Percentiles rank a stretch among this genome's conserved stretches.
phyloP scores from a whole-genome alignment of 768 basidiomycete species.

The Inosperma sp. region DNA sequence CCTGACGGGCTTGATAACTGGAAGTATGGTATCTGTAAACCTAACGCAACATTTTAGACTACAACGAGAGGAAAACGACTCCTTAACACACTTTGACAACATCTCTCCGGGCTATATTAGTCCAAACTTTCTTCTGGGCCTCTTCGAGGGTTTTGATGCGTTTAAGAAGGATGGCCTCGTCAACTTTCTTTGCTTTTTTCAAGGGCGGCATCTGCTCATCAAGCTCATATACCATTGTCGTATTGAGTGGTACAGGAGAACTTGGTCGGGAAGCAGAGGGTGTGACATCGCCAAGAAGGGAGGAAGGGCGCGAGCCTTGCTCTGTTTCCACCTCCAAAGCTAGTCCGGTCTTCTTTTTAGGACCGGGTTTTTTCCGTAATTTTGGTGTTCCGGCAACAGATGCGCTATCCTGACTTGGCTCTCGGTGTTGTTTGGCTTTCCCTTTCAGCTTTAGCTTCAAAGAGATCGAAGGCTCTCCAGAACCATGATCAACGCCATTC shows the following conservation, averaged over 20 bases:
- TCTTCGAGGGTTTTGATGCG: constrained; percentile 77
- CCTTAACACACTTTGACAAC: constrained; percentile 69
- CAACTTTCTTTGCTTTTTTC: constrained; percentile 73
- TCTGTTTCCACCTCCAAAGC: constrained; percentile 49
- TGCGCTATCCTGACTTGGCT: constrained; percentile 55
- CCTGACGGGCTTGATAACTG: constrained; percentile 61
- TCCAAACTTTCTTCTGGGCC: constrained; percentile 85
- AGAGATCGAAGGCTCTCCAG: constrained; percentile 36
- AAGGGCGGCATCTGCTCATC: constrained; percentile 66
- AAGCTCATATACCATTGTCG: constrained; percentile 65
- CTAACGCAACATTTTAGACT: constrained; percentile 32
- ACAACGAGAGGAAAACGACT: neutral
- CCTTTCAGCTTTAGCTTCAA: constrained; percentile 49
- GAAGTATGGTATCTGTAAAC: constrained; percentile 74
- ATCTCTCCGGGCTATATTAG: constrained; percentile 78
- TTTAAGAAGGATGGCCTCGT: constrained; percentile 66
- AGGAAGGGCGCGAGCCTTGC: constrained; percentile 48
- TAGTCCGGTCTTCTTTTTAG: constrained; percentile 54
- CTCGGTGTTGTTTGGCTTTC: constrained; percentile 49
- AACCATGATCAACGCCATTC: constrained; percentile 48
- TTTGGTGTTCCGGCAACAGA: constrained; percentile 43
- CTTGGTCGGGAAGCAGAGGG: constrained; percentile 65
- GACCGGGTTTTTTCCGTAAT: constrained; percentile 51
- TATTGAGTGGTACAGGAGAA: constrained; percentile 57
- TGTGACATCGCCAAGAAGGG: constrained; percentile 64